phyloP scores from a whole-genome alignment of 371 early-diverging fungal species.

The Apophysomyces variabilis region DNA sequence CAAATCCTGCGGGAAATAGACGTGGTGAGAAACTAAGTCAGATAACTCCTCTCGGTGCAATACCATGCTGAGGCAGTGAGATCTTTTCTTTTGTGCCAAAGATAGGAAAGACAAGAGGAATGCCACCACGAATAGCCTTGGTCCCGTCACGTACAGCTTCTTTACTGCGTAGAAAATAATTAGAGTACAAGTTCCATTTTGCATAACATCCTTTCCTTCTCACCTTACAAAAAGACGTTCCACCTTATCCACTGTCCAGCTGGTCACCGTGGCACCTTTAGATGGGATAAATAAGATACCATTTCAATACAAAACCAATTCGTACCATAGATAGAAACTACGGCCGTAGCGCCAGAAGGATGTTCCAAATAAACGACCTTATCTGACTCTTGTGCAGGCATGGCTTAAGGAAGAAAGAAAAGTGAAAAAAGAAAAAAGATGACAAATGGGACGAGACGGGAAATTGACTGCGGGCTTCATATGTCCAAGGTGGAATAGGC shows the following conservation, averaged over 20 bases:
- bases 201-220: not conserved
- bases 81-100: constrained; percentile 70
- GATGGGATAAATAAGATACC: not conserved
- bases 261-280: constrained; percentile 77
- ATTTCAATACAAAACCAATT: not conserved
- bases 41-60: constrained; percentile 3
- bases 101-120: constrained; percentile 83
- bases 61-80: constrained; percentile 72
- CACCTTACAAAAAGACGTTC: constrained; percentile 85
- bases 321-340: constrained; percentile 66
- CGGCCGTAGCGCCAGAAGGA: constrained; percentile 55
- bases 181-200: not conserved
- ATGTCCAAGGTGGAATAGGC: not conserved
- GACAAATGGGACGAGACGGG: constrained; percentile 11
- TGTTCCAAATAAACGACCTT: constrained; percentile 47
- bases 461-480: not conserved
- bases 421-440: constrained; percentile 17
- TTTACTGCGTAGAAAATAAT: constrained; percentile 18
- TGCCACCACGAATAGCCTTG: constrained; percentile 89
- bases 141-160: constrained; percentile 78
- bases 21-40: constrained; percentile 2
- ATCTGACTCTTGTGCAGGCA: constrained; percentile 48
- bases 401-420: constrained; percentile 21
- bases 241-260: constrained; percentile 68
- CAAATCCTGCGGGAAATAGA: constrained; percentile 78